Evolutionary conservation across 83 land plant species (phyloP).

Genomic region (Larix sibirica): DNA sequence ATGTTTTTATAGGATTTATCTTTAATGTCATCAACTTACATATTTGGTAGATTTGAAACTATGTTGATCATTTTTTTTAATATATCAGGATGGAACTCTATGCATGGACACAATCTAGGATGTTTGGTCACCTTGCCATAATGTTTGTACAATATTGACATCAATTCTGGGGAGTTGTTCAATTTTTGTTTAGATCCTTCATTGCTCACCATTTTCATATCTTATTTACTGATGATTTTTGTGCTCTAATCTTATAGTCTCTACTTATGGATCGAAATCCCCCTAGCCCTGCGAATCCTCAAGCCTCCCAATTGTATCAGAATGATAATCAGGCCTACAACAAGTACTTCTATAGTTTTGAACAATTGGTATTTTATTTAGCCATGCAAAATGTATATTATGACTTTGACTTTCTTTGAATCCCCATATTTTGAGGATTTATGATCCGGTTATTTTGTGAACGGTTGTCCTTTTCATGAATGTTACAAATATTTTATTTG

Average conservation of each 20-base stretch:
- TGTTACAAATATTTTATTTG: not conserved
- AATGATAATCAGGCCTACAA: constrained; percentile 56
- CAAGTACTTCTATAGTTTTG: constrained; percentile 24
- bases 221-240: not conserved
- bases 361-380: not conserved
- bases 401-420: too few relatives aligned
- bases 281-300: constrained; percentile 75
- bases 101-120: constrained; percentile 80
- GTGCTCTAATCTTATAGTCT: constrained; percentile 29
- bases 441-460: too few relatives aligned
- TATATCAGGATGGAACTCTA: constrained; percentile 66
- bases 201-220: not conserved
- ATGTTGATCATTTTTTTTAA: constrained; percentile 17
- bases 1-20: too few relatives aligned
- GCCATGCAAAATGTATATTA: too few relatives aligned
- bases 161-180: constrained; percentile 44
- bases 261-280: constrained; percentile 74
- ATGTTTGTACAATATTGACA: constrained; percentile 55
- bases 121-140: constrained; percentile 78
- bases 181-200: not conserved
- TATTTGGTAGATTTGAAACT: too few relatives aligned
- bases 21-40: too few relatives aligned
- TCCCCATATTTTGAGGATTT: too few relatives aligned
- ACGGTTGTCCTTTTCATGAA: not conserved
- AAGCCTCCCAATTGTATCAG: constrained; percentile 63